Evolutionary conservation across 2,329 filamentous ascomycete genomes (phyloP).

Genomic region (Sclerotinia sclerotiorum): DNA sequence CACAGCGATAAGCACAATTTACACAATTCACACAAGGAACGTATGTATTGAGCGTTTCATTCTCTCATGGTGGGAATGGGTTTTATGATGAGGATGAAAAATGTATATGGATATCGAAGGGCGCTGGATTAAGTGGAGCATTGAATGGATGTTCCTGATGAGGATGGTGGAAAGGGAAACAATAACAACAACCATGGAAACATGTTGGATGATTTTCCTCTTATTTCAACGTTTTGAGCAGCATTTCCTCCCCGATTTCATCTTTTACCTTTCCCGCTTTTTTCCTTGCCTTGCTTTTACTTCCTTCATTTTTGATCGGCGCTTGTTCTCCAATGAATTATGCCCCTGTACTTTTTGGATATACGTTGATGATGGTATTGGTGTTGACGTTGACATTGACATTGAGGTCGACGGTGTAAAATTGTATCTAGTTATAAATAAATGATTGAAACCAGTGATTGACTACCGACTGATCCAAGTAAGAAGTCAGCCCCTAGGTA

Average conservation of each 20-base stretch:
- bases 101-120: not conserved
- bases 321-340: not conserved
- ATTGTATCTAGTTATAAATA: not conserved
- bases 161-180: not conserved
- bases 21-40: constrained; percentile 3
- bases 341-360: not conserved
- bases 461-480: not conserved
- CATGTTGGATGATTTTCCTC: not conserved
- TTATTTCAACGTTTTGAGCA: not conserved
- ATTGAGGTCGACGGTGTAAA: not conserved
- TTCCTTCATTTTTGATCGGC: not conserved
- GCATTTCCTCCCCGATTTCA: not conserved
- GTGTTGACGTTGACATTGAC: not conserved
- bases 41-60: constrained; percentile 19
- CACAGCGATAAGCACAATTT: not conserved
- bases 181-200: not conserved
- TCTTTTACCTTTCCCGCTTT: not conserved
- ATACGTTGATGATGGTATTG: not conserved
- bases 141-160: not conserved
- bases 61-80: constrained; percentile 9
- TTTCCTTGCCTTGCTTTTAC: not conserved
- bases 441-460: not conserved
- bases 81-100: not conserved
- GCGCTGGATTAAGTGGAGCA: not conserved
- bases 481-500: not conserved